Percentiles rank a stretch among this genome's conserved stretches.
Evolutionary conservation across 2,329 filamentous ascomycete genomes (phyloP).

Genomic region (Hypoxylon sp.): DNA sequence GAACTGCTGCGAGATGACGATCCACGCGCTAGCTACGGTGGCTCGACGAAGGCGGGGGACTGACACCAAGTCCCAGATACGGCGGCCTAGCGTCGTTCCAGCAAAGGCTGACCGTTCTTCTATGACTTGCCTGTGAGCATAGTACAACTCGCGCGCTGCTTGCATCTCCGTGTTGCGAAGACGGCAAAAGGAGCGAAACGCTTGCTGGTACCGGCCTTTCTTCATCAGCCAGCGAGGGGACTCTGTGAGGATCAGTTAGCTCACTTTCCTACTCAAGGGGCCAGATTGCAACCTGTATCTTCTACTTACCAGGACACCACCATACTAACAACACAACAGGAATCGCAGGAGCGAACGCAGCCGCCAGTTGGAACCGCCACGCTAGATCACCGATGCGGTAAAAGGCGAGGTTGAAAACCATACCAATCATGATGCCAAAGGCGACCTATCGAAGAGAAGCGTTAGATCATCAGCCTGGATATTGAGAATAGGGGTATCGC

Average conservation of each 20-base stretch:
- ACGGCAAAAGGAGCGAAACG: constrained; percentile 23
- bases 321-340: constrained; percentile 19
- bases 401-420: constrained; percentile 21
- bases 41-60: constrained; percentile 23
- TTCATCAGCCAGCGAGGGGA: constrained; percentile 30
- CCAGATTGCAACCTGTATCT: constrained; percentile 3
- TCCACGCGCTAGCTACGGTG: constrained; percentile 22
- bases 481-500: constrained; percentile 20
- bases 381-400: constrained; percentile 24
- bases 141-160: constrained; percentile 23
- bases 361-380: constrained; percentile 27
- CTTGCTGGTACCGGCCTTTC: constrained; percentile 27
- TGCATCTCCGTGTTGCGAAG: constrained; percentile 28
- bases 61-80: constrained; percentile 26
- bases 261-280: constrained; percentile 1
- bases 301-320: constrained; percentile 27
- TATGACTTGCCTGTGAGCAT: constrained; percentile 25
- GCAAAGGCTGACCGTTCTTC: constrained; percentile 26
- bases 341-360: constrained; percentile 23
- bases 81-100: constrained; percentile 19
- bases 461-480: constrained; percentile 14
- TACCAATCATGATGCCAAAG: constrained; percentile 28
- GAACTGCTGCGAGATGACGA: constrained; percentile 30
- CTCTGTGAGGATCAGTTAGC: constrained; percentile 16
- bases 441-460: constrained; percentile 19